Evolutionary conservation across 352 stramenopile genomes (phyloP), one percentile per base, ranked within the genome.

Genomic region (Nothophytophthora sp.): DNA sequence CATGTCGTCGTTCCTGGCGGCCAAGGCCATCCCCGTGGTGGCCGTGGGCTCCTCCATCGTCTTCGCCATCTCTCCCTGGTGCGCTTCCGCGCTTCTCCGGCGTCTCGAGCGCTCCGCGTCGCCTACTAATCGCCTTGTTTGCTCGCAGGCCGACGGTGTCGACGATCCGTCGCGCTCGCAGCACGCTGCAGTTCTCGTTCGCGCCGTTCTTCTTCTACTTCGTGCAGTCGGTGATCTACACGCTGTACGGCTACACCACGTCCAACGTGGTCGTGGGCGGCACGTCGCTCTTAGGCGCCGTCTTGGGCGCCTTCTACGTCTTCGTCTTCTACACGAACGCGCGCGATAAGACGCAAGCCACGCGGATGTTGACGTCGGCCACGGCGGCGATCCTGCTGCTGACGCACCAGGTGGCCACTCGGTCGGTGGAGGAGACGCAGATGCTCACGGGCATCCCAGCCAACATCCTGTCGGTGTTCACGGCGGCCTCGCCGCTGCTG

Each of bases 191-290:
- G 65, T 90, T 86, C 59, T 64, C 81, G 37, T 91, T 91, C 52
- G 78, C 75, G 27, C 83, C 81, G 5, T 91, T 91, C 55, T 93
- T 89, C 58, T 91, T 91, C 63, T 93, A 87, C 66, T 85, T 91
- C 27, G 64, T 93, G 47, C 73, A 88, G 61, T 90, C 70, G n/a
- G 44, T 88, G n/a, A 89, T 90, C 48, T 90, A 89, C 62, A 81
- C 80, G 38, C 62, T 93, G 40, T 91, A 93, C 49, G 78, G 57
- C 11, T 86, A 70, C 38, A 82, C 70, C 38, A 90, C 75, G 18
- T 46, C 60, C 19, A 91, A 93, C 33, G 19, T 51, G 20, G 44
- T 93, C 24, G 82, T 93, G 60, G 67, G 64, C 27, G 55, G 59
- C 36, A 90, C 78, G 11, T 77, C 81, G 23, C 41, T 77, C 9